Evolutionary conservation across 805 yeast species (phyloP), one percentile per base, ranked within the genome.

Genomic region (Candida bentonensis): DNA sequence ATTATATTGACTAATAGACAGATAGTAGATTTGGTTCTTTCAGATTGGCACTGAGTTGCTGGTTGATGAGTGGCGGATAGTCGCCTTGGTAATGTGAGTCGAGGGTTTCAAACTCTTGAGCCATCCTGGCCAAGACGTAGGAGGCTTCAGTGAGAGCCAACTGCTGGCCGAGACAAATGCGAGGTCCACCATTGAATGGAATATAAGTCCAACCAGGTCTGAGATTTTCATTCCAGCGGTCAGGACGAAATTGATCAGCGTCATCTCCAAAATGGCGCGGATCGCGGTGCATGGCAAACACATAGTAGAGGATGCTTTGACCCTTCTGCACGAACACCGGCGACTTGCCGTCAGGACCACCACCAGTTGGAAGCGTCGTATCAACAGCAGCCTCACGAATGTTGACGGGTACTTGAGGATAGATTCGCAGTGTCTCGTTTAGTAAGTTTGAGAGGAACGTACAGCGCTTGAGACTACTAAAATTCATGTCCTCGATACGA

Each of bases 151-250:
- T 66, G 33, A 68, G 62, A 13, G 73, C 74, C 58, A 69, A 68
- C 51, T 69, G 73, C 53, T 69, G 73, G 25, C 73, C 74, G 44
- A 68, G 56, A 53, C 73, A 69, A 42, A 69, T 66, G 47, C 74
- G 56, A 23, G 73, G 73, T 4, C 74, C 74, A 30, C 73, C 74
- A 47, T 66, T 67, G 54, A 68, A 68, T 28, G 73, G 72, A 40
- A 67, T 52, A 48, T 60, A 68, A 26, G 64, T 64, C 71, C 72
- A 68, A 11, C 68, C 66, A 9, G 36, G 20, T n/a, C 17, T 11
- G 11, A 30, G 36, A 30, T 53, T 49, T 43, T 60, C 61, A 17
- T 49, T 55, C 74, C 75, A 71, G 45, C 76, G 49, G 46, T 67
- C 72, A 2, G 74, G 74, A n/a, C 56, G 54, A 54, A 64, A 69